Base-by-base conservation (phyloP, 805 yeast species). In the Teunomyces tritomae region DNA sequence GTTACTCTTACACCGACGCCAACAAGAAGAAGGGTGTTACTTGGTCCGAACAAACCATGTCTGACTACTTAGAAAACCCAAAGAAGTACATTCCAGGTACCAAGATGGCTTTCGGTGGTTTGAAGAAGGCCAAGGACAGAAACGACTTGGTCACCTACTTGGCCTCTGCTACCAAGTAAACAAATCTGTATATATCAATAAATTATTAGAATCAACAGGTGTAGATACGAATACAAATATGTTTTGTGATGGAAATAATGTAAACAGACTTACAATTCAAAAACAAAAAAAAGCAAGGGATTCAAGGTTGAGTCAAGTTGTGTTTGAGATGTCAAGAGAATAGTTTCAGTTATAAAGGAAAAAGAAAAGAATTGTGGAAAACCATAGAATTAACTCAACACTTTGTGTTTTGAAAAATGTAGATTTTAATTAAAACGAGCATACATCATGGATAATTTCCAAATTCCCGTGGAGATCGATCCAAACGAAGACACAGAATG, bases 11-110 rank as follows among this genome's bases (percentile, higher is more conserved):
- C 84, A 90, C 98, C 50, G 99, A 94, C 61, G 98, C 99, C 71
- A 92, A 92, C 89, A 88, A 89, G 83, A 86, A 85, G 80, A 90
- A 90, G 78, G 95, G 90, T 68, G 96, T 94, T 55, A 62, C 63
- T 51, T 94, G 99, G 99, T 62, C 67, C 58, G 90, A 84, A 67
- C 90, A 90, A 70, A 82, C 89, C 73, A 82, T 94, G 87, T 80
- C 86, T 63, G 96, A 88, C 74, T 94, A 94, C 86, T 84, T 94
- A 76, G 96, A 87, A 78, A 94, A 94, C 88, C 99, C 99, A 79
- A 94, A 94, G 95, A 94, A 94, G 81, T 94, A 90, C 82, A 90
- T 94, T 63, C 99, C 99, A 71, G 99, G 99, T 76, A 94, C 98
- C 80, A 94, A 94, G 87, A 94, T 94, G 99, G 98, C 99, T 58